These are phyloP conservation scores for Zizania latifolia DNA, from an alignment of 176 grass and related monocot genomes.

Conservation along the genomic window DNA sequence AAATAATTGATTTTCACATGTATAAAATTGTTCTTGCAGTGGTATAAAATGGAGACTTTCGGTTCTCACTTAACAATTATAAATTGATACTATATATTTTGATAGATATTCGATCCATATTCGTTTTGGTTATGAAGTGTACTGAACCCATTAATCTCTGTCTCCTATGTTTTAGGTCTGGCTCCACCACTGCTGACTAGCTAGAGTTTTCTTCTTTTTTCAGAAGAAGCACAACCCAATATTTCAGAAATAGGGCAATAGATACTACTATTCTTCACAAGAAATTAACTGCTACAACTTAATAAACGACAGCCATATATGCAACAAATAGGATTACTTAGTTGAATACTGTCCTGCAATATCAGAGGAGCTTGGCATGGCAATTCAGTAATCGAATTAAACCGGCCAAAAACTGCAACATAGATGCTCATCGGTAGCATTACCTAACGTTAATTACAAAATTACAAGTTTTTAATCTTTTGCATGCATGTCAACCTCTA, in stretches of 20 bases:
- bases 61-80: too few species aligned
- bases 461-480: not conserved
- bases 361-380: not conserved
- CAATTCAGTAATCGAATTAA: not conserved
- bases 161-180: too few species aligned
- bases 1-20: too few species aligned
- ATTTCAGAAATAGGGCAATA: not conserved
- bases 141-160: too few species aligned
- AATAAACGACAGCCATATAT: not conserved
- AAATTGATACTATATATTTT: too few species aligned
- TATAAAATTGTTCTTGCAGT: too few species aligned
- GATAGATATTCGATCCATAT: too few species aligned
- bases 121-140: too few species aligned
- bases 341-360: not conserved
- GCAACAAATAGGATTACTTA: not conserved
- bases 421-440: not conserved
- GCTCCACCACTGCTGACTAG: not conserved
- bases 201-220: not conserved
- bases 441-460: not conserved
- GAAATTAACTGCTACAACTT: not conserved
- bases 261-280: not conserved
- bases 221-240: not conserved
- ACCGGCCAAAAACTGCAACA: not conserved
- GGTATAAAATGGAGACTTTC: too few species aligned
- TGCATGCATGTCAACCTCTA: not conserved